Conservation (phyloP, 495 filamentous ascomycete species). For the Penicillium pancosmium region DNA sequence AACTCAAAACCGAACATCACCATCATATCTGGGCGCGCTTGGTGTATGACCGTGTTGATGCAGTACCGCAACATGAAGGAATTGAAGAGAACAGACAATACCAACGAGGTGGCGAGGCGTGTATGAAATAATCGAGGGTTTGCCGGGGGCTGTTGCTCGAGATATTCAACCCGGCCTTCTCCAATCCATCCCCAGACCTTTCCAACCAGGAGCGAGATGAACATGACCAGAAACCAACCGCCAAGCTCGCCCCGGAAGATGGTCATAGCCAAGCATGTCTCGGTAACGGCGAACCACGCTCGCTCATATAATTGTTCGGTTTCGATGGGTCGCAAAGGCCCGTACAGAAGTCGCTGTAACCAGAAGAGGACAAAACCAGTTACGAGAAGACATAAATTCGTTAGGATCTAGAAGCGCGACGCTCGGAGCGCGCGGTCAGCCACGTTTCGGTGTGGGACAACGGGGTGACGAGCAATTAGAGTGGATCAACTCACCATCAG, state of each 20-base stretch:
- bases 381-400: constrained; percentile 80
- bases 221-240: constrained; percentile 93
- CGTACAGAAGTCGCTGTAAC: constrained; percentile 88
- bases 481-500: constrained; percentile 68
- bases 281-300: constrained; percentile 95
- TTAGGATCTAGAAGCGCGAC: constrained; percentile 66
- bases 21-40: constrained; percentile 96
- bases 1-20: constrained; percentile 99
- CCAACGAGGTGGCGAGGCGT: constrained; percentile 75
- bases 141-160: constrained; percentile 92
- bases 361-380: constrained; percentile 78
- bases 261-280: constrained; percentile 98
- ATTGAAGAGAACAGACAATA: constrained; percentile 77
- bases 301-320: constrained; percentile 97
- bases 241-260: constrained; percentile 96
- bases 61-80: constrained; percentile 77
- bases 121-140: constrained; percentile 90
- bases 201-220: constrained; percentile 84
- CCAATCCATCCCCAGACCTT: constrained; percentile 99
- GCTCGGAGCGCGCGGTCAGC: constrained; percentile 11
- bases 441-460: not conserved
- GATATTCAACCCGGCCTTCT: constrained; percentile 87
- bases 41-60: constrained; percentile 76
- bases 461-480: not conserved
- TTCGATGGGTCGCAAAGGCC: constrained; percentile 88